Conservation (phyloP, 352 stramenopile genomes). For the Pythium diclinum region DNA sequence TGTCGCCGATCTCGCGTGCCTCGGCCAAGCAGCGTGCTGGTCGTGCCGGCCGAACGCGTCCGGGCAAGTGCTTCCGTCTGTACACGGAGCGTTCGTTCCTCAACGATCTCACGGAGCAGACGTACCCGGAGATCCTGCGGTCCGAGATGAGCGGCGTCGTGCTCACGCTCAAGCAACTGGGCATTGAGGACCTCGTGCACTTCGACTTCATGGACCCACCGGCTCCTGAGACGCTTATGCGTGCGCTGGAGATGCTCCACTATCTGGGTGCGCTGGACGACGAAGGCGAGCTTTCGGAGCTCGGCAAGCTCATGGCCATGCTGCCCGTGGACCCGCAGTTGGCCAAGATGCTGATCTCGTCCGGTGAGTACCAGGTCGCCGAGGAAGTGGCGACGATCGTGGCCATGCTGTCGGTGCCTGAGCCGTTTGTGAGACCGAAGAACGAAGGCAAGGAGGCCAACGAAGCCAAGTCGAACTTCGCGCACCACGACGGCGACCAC, state of each 20-base stretch:
- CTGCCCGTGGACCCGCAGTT: conserved; percentile 97
- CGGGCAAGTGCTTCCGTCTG: conserved; percentile 95
- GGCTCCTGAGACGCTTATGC: conserved; percentile 97
- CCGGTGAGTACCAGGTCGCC: conserved; percentile 93
- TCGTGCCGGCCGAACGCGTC: conserved; percentile 88
- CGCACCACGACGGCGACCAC: conserved; percentile 95
- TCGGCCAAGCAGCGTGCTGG: conserved; percentile 92
- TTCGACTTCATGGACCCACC: conserved; percentile 99
- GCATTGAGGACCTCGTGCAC: conserved; percentile 98
- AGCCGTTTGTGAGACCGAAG: conserved; percentile 95
- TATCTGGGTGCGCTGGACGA: conserved; percentile 97
- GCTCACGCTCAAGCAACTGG: conserved; percentile 97
- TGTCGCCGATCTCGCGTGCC: conserved; percentile 97
- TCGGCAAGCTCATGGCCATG: conserved; percentile 93
- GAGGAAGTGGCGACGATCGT: conserved; percentile 98
- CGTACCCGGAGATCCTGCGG: conserved; percentile 98
- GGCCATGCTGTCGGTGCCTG: conserved; percentile 94
- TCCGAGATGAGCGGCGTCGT: conserved; percentile 96
- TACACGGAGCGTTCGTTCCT: conserved; percentile 98
- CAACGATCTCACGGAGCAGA: conserved; percentile 97
- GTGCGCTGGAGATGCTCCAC: conserved; percentile 97
- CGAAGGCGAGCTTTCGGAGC: conserved; percentile 94
- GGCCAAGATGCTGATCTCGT: conserved; percentile 96
- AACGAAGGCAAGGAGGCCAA: conserved; percentile 96
- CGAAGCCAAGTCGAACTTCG: conserved; percentile 95